Evolutionary conservation across 2,329 filamentous ascomycete species (phyloP).

Genomic region (Fusarium lyarnte): DNA sequence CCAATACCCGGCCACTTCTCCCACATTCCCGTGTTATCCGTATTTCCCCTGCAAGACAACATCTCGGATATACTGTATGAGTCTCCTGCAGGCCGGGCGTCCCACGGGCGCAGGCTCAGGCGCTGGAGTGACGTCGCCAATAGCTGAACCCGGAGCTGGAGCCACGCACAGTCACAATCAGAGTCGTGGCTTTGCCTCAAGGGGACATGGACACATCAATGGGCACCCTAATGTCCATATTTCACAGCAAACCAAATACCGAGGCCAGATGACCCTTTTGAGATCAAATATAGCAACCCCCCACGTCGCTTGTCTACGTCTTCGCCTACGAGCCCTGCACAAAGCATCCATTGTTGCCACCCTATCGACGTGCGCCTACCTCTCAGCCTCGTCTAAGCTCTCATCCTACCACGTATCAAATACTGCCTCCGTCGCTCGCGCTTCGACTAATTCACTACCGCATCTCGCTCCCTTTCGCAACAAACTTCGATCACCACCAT

Average conservation of each 20-base stretch:
- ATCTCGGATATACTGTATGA: slow-evolving; percentile 43
- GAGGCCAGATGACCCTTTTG: slow-evolving; percentile 39
- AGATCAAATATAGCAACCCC: slow-evolving; percentile 33
- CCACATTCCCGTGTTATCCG: slow-evolving; percentile 32
- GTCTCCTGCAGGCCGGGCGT: slow-evolving; percentile 46
- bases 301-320: slow-evolving; percentile 33
- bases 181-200: slow-evolving; percentile 31
- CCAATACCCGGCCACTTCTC: slow-evolving; percentile 5
- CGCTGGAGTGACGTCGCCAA: slow-evolving; percentile 42
- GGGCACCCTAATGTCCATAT: slow-evolving; percentile 33
- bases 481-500: slow-evolving; percentile 30
- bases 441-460: slow-evolving; percentile 33
- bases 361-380: slow-evolving; percentile 40
- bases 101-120: slow-evolving; percentile 42
- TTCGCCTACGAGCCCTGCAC: slow-evolving; percentile 36
- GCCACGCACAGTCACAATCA: slow-evolving; percentile 25
- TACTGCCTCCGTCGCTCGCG: slow-evolving; percentile 21
- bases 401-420: slow-evolving; percentile 31
- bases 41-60: slow-evolving; percentile 22
- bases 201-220: slow-evolving; percentile 23
- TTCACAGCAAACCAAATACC: slow-evolving; percentile 28
- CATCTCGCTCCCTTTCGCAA: slow-evolving; percentile 37
- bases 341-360: slow-evolving; percentile 40
- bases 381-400: slow-evolving; percentile 35
- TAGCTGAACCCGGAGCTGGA: slow-evolving; percentile 5